A percentile compares a stretch with the other conserved stretches of the same genome.
Conservation (phyloP, 2,329 filamentous ascomycete genomes). For the Pyrenochaeta sp. region DNA sequence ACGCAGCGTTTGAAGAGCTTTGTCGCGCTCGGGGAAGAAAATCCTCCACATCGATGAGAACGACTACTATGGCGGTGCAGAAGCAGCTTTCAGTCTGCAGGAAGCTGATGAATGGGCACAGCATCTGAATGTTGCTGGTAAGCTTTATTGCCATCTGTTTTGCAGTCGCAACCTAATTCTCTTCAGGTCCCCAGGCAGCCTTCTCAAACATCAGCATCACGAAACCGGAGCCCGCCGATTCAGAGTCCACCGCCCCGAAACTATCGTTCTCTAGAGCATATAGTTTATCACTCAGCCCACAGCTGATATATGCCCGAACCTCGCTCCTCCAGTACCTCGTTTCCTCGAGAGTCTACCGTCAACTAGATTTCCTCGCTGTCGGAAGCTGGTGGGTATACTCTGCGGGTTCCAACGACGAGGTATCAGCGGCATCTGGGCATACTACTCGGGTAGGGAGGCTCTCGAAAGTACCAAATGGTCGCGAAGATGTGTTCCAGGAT, state of each 20-base stretch:
- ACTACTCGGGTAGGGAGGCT: slow-evolving; percentile 49
- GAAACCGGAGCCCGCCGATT: slow-evolving; percentile 28
- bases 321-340: slow-evolving; percentile 79
- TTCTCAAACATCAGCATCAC: slow-evolving; percentile 43
- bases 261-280: slow-evolving; percentile 76
- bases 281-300: slow-evolving; percentile 81
- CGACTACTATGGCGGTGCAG: slow-evolving; percentile 84
- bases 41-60: slow-evolving; percentile 89
- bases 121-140: slow-evolving; percentile 47
- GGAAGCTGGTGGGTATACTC: slow-evolving; percentile 88
- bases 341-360: slow-evolving; percentile 85
- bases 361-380: slow-evolving; percentile 92
- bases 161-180: slow-evolving; percentile 11
- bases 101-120: slow-evolving; percentile 80
- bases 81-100: slow-evolving; percentile 84
- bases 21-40: slow-evolving; percentile 91
- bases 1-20: slow-evolving; percentile 76
- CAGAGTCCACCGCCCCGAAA: slow-evolving; percentile 42
- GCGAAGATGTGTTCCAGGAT: slow-evolving; percentile 90
- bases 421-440: slow-evolving; percentile 2
- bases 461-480: slow-evolving; percentile 80
- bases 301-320: slow-evolving; percentile 85
- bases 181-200: slow-evolving; percentile 25
- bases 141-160: not conserved
- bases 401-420: slow-evolving; percentile 9